Percentiles rank a stretch among this genome's conserved stretches.
These are phyloP conservation scores for Clonostachys byssicola DNA, from an alignment of 2,329 filamentous ascomycete species.

Conservation along the genomic window DNA sequence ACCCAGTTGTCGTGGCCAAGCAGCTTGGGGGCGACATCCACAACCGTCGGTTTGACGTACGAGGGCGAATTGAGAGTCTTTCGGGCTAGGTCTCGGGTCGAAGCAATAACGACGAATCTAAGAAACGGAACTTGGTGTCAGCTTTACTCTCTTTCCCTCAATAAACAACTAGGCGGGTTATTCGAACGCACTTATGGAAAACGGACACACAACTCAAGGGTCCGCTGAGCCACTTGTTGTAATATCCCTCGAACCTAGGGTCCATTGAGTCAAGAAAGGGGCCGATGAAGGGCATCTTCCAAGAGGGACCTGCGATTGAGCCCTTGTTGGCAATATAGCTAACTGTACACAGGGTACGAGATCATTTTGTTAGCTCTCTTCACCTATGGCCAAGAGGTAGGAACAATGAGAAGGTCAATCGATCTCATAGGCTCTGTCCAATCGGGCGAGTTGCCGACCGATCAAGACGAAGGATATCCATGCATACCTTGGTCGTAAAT, in stretches of 20 bases:
- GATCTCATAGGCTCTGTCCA: no score
- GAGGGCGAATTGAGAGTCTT: slow-evolving; percentile 94
- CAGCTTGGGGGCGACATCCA: slow-evolving; percentile 90
- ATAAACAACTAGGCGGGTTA: not conserved
- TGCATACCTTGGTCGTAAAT: slow-evolving; percentile 89
- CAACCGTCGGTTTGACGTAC: slow-evolving; percentile 94
- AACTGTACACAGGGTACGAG: slow-evolving; percentile 40
- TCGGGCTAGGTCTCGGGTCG: slow-evolving; percentile 88
- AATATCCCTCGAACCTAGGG: slow-evolving; percentile 87
- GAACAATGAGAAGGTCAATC: no score
- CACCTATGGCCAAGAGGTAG: no score
- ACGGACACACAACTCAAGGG: slow-evolving; percentile 95
- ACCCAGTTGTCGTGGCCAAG: slow-evolving; percentile 93
- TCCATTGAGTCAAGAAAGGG: slow-evolving; percentile 90
- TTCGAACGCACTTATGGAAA: slow-evolving; percentile 82
- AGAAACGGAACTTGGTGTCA: not conserved
- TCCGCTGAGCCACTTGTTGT: slow-evolving; percentile 87
- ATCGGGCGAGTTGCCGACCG: not conserved
- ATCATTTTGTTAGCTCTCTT: slow-evolving; percentile 8
- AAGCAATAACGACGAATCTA: slow-evolving; percentile 96
- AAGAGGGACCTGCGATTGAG: slow-evolving; percentile 67
- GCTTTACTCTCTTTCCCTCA: not conserved
- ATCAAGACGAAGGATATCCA: not conserved
- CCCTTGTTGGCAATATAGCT: slow-evolving; percentile 74
- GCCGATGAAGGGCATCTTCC: slow-evolving; percentile 86